A percentile compares a stretch with the other conserved stretches of the same genome.
Evolutionary conservation across 176 grass and related monocot species (phyloP).

Genomic region (Rhynchospora tenuis): DNA sequence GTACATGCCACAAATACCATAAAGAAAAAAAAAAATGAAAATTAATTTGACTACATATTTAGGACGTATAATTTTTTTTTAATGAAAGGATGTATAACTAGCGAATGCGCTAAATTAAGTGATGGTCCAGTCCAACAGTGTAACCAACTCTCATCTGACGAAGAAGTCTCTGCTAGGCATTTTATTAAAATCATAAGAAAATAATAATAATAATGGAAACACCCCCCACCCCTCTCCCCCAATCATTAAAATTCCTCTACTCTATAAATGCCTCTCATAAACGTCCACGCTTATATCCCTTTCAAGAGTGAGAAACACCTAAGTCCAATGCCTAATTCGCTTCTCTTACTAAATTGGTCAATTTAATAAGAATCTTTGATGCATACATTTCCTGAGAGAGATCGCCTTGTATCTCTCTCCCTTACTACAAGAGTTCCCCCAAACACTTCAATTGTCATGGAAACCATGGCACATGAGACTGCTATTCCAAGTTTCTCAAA

Average conservation of each 20-base stretch:
- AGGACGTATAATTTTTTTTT: too few relatives aligned
- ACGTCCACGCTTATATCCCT: not conserved
- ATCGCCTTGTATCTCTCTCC: not conserved
- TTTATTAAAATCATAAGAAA: not conserved
- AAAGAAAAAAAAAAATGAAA: not conserved
- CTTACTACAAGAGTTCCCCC: constrained; percentile 42
- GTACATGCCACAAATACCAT: not conserved
- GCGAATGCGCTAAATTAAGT: not conserved
- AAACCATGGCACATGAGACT: constrained; percentile 18
- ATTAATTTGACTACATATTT: not conserved
- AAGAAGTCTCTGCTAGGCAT: not conserved
- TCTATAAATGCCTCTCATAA: not conserved
- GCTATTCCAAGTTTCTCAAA: not conserved
- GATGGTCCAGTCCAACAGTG: not conserved
- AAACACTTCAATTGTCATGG: constrained; percentile 61
- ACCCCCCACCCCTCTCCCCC: not conserved
- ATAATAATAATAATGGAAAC: not conserved
- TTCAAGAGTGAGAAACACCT: not conserved
- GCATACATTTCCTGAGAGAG: not conserved
- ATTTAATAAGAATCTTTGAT: constrained; percentile 17
- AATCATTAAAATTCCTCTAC: not conserved
- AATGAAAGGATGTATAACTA: too few relatives aligned
- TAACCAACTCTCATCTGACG: not conserved
- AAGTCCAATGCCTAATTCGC: not conserved
- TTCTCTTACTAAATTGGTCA: constrained; percentile 9